Evolutionary conservation across 306 rosid species (phyloP).

Genomic region (Ceratonia siliqua): DNA sequence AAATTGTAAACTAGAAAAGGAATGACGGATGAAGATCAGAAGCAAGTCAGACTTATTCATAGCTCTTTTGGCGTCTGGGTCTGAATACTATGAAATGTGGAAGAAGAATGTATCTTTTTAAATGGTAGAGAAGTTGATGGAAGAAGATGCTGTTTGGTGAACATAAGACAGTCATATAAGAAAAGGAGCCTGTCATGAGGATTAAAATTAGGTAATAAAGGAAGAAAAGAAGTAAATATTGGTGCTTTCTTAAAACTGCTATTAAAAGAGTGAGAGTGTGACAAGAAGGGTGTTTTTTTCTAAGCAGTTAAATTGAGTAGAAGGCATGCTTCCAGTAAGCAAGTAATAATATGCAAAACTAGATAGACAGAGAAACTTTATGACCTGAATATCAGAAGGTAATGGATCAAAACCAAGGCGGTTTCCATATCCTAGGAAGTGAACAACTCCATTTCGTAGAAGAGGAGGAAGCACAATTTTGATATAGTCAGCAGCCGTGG

Average conservation of each 20-base stretch:
- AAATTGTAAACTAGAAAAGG: neutral
- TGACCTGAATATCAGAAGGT: conserved; percentile 82
- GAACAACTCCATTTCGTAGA: conserved; percentile 66
- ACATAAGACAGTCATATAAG: too few species aligned
- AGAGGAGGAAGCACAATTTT: conserved; percentile 72
- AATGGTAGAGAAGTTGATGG: neutral
- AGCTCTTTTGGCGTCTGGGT: neutral
- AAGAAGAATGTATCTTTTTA: neutral
- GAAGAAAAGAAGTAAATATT: neutral
- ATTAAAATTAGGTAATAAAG: neutral
- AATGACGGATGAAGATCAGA: neutral
- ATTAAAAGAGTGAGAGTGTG: neutral
- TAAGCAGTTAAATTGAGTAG: neutral
- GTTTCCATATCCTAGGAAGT: conserved; percentile 89
- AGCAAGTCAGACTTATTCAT: neutral
- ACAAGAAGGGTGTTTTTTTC: neutral
- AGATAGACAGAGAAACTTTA: neutral
- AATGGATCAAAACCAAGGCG: conserved; percentile 93
- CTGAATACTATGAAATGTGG: neutral
- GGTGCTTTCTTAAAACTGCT: neutral
- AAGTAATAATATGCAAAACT: conserved; percentile 19
- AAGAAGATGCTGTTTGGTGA: neutral
- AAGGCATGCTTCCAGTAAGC: conserved; percentile 17
- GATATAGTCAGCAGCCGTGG: conserved; percentile 66
- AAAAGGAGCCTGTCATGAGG: too few species aligned